Base-by-base conservation (phyloP, 2,329 filamentous ascomycete genomes). In the Arthroderma uncinatum region DNA sequence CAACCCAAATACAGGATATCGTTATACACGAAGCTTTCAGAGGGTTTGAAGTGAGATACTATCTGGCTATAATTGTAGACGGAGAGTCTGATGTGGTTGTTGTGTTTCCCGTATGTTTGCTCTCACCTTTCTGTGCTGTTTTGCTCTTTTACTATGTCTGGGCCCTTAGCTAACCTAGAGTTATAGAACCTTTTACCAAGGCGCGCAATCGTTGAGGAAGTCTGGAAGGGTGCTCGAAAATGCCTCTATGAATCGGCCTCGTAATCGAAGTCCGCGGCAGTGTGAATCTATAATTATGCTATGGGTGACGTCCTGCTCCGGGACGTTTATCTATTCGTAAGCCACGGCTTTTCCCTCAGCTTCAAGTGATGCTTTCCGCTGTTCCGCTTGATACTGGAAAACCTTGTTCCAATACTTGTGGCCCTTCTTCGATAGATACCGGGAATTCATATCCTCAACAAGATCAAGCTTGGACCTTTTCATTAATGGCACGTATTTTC, bases 21-120 rank as follows among this genome's bases (percentile, higher is more conserved):
- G 82, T 96, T 56, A 87, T 98, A 54, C 90, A 96, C 69, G 93
- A 98, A 76, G 93, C 91, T 2, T 97, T 97, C 72, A 83, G 82
- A 58, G 91, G 91, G 0, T 95, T 96, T 66, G 89, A 91, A 73
- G 90, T 97, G 36, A 77, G 85, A 40, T 95, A 92, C 67, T 96
- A 95, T 67, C 75, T 98, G 7, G 83, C 89, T 3, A 87, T 97
- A 30, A 86, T 97, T 55, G 89, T 97, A 16, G 87, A 94, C 64
- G 90, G 85, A 1, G 92, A 97, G 72, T 81, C 85, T 56, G 85
- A 93, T 62, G 81, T 95, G 3, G 87, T 97, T 0, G 92, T 98
- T n/a, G 90, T 97, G 2, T 98, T 98, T 69, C 92, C 92, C 2
- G 80, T 83, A 68, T 64, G 78, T 72, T 6, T 19, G 34, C 36